Conservation (phyloP, 768 basidiomycete genomes). For the Leccinum imitatum region DNA sequence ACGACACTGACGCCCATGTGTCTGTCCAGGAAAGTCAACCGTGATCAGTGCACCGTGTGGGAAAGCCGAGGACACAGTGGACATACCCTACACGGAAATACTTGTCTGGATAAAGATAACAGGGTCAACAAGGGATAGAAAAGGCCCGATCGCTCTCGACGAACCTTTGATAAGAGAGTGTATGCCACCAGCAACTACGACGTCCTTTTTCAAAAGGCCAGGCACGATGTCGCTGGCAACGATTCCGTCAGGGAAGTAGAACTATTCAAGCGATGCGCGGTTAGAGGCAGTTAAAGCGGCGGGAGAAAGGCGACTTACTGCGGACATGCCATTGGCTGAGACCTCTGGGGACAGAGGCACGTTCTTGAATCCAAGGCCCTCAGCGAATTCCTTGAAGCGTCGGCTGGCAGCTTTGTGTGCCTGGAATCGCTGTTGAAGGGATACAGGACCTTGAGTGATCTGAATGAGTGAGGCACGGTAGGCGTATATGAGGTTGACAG, state of each 20-base stretch:
- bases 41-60: not conserved
- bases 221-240: constrained; percentile 74
- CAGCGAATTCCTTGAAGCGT: constrained; percentile 66
- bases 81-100: constrained; percentile 89
- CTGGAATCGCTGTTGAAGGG: constrained; percentile 76
- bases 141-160: constrained; percentile 14
- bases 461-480: constrained; percentile 76
- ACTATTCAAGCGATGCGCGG: constrained; percentile 32
- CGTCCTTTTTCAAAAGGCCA: constrained; percentile 62
- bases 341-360: constrained; percentile 60
- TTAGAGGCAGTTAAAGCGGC: no score
- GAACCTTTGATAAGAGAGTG: constrained; percentile 81
- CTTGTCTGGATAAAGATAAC: constrained; percentile 47
- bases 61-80: not conserved
- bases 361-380: constrained; percentile 68
- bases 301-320: constrained; percentile 43
- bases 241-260: constrained; percentile 86
- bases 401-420: constrained; percentile 69
- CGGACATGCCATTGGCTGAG: constrained; percentile 95
- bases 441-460: constrained; percentile 61
- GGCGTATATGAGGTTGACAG: constrained; percentile 92
- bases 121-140: constrained; percentile 9
- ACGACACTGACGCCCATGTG: constrained; percentile 93
- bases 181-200: constrained; percentile 87
- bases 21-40: constrained; percentile 31